Evolutionary conservation across 106 monocot species (phyloP), one percentile per base, ranked within the genome.

Genomic region (Platanthera guangdongensis): DNA sequence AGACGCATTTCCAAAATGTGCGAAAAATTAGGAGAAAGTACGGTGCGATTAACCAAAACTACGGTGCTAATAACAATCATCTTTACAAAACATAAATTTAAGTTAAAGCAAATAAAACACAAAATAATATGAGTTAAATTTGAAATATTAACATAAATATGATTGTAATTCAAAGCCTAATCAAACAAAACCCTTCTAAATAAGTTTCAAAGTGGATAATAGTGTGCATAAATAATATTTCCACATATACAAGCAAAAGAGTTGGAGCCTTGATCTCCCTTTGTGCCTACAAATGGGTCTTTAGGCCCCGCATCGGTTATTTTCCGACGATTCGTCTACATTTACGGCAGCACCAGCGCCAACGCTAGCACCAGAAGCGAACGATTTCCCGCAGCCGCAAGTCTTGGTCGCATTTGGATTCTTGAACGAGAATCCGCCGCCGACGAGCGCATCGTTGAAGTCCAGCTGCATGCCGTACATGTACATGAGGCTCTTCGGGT

Each of bases 361-460:
- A 82, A 15, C 16, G 5, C 60, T 2, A 39, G 39, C 60, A 60
- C 16, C 87, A 16, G 92, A 83, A 9, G 93, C 84, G 49, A 99
- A 99, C 45, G 97, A 99, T 83, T 99, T 99, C 0, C 94, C 97
- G 78, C 97, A 99, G 10, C 97, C 88, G 30, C 97, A 99, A 1
- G 97, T 99, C 80, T 99, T 88, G 9, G 91, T 86, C 8, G 97
- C 97, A 71, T 99, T 99, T 16, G 97, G 97, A 73, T 99, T 99
- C 82, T 92, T 88, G 77, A 99, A 99, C 12, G 94, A 83, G 82
- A 99, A 99, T 19, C 97, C 97, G 2, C 97, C 97, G 7, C 97
- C 97, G 21, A 99, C 94, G 18, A 99, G 89, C 6, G 94, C 91
- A 57, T 99, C 97, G 47, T 94, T 99, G 80, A 86, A 99, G 76